These are phyloP conservation scores for Berberis thunbergii DNA, from an alignment of 164 flowering plant genomes.

Conservation along the genomic window DNA sequence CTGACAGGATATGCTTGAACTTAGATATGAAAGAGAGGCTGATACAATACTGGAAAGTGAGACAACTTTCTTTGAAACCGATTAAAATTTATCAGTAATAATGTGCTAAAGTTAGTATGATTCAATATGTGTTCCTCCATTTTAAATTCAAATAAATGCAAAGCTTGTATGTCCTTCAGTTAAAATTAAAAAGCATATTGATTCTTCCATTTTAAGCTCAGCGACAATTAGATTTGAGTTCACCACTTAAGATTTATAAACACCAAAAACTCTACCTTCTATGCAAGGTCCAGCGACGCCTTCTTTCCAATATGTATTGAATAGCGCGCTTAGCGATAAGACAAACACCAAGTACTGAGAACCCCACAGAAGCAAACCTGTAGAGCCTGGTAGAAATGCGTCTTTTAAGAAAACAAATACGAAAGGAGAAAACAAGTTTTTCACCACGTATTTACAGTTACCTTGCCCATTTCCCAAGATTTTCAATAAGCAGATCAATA, in stretches of 20 bases:
- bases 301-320: conserved; percentile 59
- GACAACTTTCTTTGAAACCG: too few relatives aligned
- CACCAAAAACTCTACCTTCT: conserved; percentile 37
- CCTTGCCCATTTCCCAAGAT: conserved; percentile 95
- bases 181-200: too few relatives aligned
- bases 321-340: conserved; percentile 72
- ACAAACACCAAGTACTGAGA: conserved; percentile 66
- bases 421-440: conserved; percentile 1
- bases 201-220: too few relatives aligned
- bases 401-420: conserved; percentile 3
- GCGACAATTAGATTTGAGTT: too few relatives aligned
- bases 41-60: too few relatives aligned
- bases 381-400: conserved; percentile 52
- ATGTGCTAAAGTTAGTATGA: too few relatives aligned
- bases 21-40: too few relatives aligned
- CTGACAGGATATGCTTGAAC: too few relatives aligned
- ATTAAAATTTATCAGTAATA: too few relatives aligned
- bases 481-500: conserved; percentile 79
- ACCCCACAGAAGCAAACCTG: conserved; percentile 75
- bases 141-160: too few relatives aligned
- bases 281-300: conserved; percentile 61
- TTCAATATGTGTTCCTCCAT: too few relatives aligned
- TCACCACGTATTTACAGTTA: conserved; percentile 12
- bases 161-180: too few relatives aligned
- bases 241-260: neutral